Conservation (phyloP, 495 filamentous ascomycete species). For the Penicillium odoratum region DNA sequence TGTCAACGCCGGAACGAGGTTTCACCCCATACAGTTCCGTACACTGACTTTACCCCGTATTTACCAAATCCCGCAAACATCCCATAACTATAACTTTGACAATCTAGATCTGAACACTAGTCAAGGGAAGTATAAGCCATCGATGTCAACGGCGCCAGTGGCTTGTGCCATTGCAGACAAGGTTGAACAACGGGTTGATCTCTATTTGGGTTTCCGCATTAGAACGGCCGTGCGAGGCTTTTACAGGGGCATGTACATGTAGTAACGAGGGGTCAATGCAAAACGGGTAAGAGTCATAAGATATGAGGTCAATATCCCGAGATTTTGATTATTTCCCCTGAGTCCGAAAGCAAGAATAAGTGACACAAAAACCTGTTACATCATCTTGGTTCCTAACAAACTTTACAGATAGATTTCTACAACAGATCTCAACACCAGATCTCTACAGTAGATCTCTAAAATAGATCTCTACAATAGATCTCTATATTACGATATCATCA, state of each 20-base stretch:
- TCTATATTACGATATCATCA: no score
- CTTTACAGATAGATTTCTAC: neutral
- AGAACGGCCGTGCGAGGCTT: constrained; percentile 14
- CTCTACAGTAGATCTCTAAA: neutral
- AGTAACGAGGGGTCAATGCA: neutral
- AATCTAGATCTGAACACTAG: neutral
- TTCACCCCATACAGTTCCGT: constrained; percentile 1
- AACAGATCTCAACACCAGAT: neutral
- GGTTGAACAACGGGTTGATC: constrained; percentile 3
- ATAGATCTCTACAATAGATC: no score
- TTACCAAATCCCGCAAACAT: neutral
- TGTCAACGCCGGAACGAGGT: constrained; percentile 5
- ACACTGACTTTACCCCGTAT: constrained; percentile 17
- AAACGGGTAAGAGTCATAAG: neutral
- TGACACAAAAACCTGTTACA: neutral
- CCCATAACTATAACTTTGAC: neutral
- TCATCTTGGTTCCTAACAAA: neutral
- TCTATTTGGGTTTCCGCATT: constrained; percentile 2
- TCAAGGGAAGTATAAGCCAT: constrained; percentile 10
- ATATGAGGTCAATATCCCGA: neutral
- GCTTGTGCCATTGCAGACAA: constrained; percentile 6
- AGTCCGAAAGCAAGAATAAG: neutral
- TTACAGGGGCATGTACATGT: neutral
- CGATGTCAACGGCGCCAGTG: constrained; percentile 14
- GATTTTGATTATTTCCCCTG: neutral